Evolutionary conservation across 495 filamentous ascomycete species (phyloP).

Genomic region (Aspergillus asperescens): DNA sequence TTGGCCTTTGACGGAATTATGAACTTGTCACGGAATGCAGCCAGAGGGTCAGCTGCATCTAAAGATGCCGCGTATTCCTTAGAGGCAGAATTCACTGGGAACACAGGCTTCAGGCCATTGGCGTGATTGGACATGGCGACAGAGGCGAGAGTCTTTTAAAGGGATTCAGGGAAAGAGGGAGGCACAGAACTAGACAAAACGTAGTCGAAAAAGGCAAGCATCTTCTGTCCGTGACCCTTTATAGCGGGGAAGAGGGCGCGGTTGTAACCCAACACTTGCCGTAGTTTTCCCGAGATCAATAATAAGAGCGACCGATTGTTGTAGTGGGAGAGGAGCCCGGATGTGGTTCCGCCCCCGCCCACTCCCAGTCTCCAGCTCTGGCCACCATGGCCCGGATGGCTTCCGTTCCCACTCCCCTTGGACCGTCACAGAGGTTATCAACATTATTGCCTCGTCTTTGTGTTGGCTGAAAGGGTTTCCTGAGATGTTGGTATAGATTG

Average conservation of each 20-base stretch:
- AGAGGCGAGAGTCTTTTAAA: not conserved
- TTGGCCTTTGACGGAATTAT: slow-evolving; percentile 77
- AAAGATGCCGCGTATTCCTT: slow-evolving; percentile 57
- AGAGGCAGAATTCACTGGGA: slow-evolving; percentile 33
- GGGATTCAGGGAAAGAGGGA: not conserved
- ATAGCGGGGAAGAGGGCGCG: not conserved
- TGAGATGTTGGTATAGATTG: too few relatives aligned
- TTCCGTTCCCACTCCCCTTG: slow-evolving; percentile 18
- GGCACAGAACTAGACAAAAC: not conserved
- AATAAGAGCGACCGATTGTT: not conserved
- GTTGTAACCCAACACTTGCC: too few relatives aligned
- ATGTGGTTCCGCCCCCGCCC: slow-evolving; percentile 12
- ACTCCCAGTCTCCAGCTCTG: not conserved
- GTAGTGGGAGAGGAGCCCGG: slow-evolving; percentile 6
- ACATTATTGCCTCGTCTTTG: not conserved
- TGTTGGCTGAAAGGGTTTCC: too few relatives aligned
- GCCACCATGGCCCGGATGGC: slow-evolving; percentile 15
- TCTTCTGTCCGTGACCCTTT: not conserved
- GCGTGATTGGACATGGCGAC: slow-evolving; percentile 16
- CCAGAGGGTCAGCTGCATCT: slow-evolving; percentile 64
- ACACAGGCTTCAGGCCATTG: slow-evolving; percentile 27
- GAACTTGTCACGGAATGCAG: slow-evolving; percentile 67
- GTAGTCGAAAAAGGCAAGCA: not conserved
- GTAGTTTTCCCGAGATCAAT: too few relatives aligned
- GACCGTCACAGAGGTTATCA: not conserved